Evolutionary conservation across 129 eudicot genomes (phyloP).

Genomic region (Artemisia annua): DNA sequence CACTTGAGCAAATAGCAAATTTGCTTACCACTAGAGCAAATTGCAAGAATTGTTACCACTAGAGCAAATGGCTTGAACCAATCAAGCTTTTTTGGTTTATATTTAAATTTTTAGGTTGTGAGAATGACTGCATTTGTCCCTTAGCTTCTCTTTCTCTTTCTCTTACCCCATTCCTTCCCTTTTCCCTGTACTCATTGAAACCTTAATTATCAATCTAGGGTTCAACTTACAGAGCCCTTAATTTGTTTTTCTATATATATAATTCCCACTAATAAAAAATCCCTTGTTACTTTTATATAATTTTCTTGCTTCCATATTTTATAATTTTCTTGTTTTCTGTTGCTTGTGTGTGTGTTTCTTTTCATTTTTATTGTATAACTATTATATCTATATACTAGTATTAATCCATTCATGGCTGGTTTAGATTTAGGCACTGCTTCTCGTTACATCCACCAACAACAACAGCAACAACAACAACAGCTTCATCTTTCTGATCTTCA

Average conservation of each 20-base stretch:
- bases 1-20: too few species aligned
- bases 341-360: constrained; percentile 42
- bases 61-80: neutral
- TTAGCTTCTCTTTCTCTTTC: neutral
- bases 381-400: neutral
- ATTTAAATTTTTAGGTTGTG: constrained; percentile 13
- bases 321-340: constrained; percentile 54
- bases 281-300: constrained; percentile 24
- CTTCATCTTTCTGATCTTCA: constrained; percentile 45
- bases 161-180: constrained; percentile 21
- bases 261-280: constrained; percentile 26
- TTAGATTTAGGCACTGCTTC: constrained; percentile 48
- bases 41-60: too few species aligned
- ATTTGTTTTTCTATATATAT: constrained; percentile 29
- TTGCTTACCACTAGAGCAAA: too few species aligned
- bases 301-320: constrained; percentile 30
- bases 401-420: constrained; percentile 39
- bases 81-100: constrained; percentile 1
- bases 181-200: constrained; percentile 29
- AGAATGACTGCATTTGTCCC: constrained; percentile 33
- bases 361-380: constrained; percentile 28
- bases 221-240: constrained; percentile 33
- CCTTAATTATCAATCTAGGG: constrained; percentile 47
- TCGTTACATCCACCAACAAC: constrained; percentile 39
- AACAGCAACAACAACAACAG: constrained; percentile 24